These are phyloP conservation scores for Fusarium floridanum DNA, from an alignment of 2,329 filamentous ascomycete genomes.

Conservation along the genomic window DNA sequence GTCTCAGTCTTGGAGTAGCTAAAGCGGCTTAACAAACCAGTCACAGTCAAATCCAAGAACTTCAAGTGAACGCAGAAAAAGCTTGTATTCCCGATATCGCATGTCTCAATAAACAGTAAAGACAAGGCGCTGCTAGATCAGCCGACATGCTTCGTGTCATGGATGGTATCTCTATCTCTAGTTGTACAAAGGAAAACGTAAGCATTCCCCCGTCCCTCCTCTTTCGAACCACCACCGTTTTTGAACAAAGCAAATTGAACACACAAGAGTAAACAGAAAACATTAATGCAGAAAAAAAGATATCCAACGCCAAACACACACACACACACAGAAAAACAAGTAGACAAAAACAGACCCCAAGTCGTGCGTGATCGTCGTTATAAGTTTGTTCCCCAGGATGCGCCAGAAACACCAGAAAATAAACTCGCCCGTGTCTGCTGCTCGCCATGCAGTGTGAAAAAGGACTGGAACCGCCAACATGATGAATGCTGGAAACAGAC, in stretches of 20 bases:
- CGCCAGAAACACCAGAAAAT: conserved; percentile 32
- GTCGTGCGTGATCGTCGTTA: conserved; percentile 41
- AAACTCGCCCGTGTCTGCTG: conserved; percentile 25
- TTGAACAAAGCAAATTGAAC: conserved; percentile 9
- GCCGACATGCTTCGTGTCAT: conserved; percentile 32
- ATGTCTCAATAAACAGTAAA: conserved; percentile 13
- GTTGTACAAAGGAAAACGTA: conserved; percentile 44
- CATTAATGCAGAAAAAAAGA: conserved; percentile 22
- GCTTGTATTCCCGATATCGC: conserved; percentile 1
- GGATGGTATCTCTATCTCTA: conserved; percentile 49
- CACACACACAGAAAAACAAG: conserved; percentile 4
- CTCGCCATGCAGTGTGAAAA: conserved; percentile 38
- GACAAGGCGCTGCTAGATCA: conserved; percentile 27
- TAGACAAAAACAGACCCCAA: conserved; percentile 2
- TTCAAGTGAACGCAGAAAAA: not conserved
- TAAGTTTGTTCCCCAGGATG: conserved; percentile 21
- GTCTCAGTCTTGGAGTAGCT: not conserved
- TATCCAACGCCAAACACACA: conserved; percentile 18
- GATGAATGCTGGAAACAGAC: conserved; percentile 22
- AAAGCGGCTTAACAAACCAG: not conserved
- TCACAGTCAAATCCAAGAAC: not conserved
- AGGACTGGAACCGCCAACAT: conserved; percentile 14
- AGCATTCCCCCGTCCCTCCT: conserved; percentile 14
- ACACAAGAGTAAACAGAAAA: conserved; percentile 17
- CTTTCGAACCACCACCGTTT: conserved; percentile 37